Conservation (phyloP, 2,329 filamentous ascomycete genomes). For the Paecilomyces variotii region DNA sequence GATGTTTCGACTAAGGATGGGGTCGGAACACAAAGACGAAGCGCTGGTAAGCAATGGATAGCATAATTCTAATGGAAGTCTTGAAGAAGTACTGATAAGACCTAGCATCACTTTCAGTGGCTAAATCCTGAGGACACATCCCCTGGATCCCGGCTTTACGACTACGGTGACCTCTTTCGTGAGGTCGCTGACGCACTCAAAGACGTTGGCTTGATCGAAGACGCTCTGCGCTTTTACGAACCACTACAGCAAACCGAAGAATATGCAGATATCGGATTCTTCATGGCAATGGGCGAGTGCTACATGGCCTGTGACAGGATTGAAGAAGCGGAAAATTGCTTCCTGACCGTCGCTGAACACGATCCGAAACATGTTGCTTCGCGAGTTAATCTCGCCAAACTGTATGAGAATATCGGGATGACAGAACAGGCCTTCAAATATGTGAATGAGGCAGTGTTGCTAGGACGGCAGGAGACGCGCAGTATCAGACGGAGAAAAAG, state of each 20-base stretch:
- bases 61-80: not conserved
- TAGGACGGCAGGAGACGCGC: constrained; percentile 41
- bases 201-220: constrained; percentile 41
- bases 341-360: constrained; percentile 63
- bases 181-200: constrained; percentile 58
- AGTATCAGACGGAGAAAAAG: constrained; percentile 19
- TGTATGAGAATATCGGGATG: constrained; percentile 70
- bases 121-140: constrained; percentile 56
- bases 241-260: constrained; percentile 42
- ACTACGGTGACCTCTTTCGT: constrained; percentile 72
- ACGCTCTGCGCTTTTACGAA: constrained; percentile 53
- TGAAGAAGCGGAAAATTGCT: constrained; percentile 67
- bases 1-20: constrained; percentile 67
- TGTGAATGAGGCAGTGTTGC: constrained; percentile 63
- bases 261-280: constrained; percentile 42
- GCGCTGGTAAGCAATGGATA: constrained; percentile 53
- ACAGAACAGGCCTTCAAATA: constrained; percentile 70
- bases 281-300: constrained; percentile 49
- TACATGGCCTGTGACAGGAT: constrained; percentile 57
- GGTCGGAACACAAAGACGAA: constrained; percentile 55
- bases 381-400: constrained; percentile 68
- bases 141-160: constrained; percentile 46
- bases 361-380: constrained; percentile 68
- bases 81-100: not conserved
- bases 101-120: constrained; percentile 59